Base-by-base conservation (phyloP, 179 eudicot species). In the Spergularia azorica region DNA sequence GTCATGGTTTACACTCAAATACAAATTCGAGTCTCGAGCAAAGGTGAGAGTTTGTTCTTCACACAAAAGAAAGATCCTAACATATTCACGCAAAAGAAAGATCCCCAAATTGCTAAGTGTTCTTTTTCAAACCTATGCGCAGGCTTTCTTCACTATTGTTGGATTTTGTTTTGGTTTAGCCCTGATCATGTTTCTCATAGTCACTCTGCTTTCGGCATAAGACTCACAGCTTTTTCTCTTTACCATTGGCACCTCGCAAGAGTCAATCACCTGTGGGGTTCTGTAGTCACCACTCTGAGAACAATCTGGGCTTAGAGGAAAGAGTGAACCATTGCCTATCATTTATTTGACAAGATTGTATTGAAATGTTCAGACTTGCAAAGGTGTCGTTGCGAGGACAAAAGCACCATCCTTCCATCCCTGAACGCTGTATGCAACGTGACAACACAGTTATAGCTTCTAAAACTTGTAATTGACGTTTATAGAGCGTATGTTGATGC, bases 1-100 rank as follows among this genome's bases (percentile, higher is more conserved):
- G 80, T 85, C 92, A 51, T 89, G 97, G 97, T 92, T 94, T 81
- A 88, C 96, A n/a, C 76, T 70, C 61, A 92, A 80, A 76, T 89
- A 84, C 77, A 86, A 88, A 62, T 94, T 94, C 65, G 80, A 88
- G 71, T 94, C 97, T 18, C 91, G 87, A 55, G 93, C 90, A 50
- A 90, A 90, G 95, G 98, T 90, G 74, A 81, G 63, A 55, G 0
- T 54, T 56, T 26, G 48, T 70, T 70, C 55, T 54, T 70, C 21
- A 21, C 46, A 70, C 14, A 70, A 43, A 43, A 7, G 48, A 7
- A 43, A 43, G 8, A 43, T 43, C 48, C 48, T 43, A 3, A 43
- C 48, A 43, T 43, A 43, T 4, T 43, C 8, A 4, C 32, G 21
- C 21, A 21, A 21, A 26, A 26, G 2, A 3, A 5, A 4, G 6